Percentiles rank a stretch among this genome's conserved stretches.
phyloP scores from a whole-genome alignment of 495 filamentous ascomycete species.

The Annulohypoxylon nitens region DNA sequence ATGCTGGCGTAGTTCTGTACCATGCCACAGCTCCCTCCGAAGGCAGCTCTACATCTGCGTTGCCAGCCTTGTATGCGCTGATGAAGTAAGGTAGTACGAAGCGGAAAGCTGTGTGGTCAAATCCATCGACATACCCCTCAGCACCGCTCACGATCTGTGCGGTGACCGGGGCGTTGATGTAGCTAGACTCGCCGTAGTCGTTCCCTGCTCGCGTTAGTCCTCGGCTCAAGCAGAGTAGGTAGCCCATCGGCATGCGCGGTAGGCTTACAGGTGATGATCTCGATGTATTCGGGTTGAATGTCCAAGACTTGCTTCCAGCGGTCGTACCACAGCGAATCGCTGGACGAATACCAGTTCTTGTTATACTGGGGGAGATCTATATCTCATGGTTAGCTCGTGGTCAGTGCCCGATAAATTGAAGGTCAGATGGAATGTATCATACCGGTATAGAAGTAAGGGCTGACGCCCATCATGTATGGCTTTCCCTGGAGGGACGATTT shows the following conservation, averaged over 20 bases:
- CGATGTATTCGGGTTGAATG: constrained; percentile 73
- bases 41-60: constrained; percentile 56
- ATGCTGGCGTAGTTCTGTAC: constrained; percentile 69
- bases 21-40: constrained; percentile 70
- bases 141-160: constrained; percentile 65
- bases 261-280: constrained; percentile 63
- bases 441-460: constrained; percentile 79
- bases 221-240: too few species aligned
- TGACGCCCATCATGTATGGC: constrained; percentile 83
- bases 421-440: constrained; percentile 34
- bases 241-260: constrained; percentile 38
- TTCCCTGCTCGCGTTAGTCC: constrained; percentile 69
- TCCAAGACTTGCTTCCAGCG: constrained; percentile 78
- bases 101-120: constrained; percentile 57
- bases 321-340: constrained; percentile 78
- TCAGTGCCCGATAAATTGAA: neutral
- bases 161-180: constrained; percentile 71
- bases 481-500: constrained; percentile 64
- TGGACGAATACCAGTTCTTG: constrained; percentile 82
- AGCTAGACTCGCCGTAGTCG: constrained; percentile 82
- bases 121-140: constrained; percentile 61
- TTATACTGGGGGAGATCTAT: constrained; percentile 73
- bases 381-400: constrained; percentile 42
- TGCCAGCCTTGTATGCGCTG: constrained; percentile 69
- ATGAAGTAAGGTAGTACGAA: constrained; percentile 74